These are phyloP conservation scores for Scleroderma citrinum DNA, from an alignment of 768 basidiomycete species.

Conservation along the genomic window DNA sequence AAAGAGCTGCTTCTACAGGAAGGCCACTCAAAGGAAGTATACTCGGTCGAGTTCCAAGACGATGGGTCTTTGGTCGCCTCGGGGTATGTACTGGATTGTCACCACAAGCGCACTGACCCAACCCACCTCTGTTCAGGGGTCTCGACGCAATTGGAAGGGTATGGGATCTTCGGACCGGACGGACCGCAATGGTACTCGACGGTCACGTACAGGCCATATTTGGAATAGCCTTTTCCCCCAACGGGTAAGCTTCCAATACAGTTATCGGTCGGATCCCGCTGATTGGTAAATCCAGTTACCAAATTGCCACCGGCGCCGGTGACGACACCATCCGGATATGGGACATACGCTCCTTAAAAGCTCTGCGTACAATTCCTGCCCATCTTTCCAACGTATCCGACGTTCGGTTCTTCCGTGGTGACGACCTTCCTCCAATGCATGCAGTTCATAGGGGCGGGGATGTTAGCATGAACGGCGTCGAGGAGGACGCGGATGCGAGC, in stretches of 20 bases:
- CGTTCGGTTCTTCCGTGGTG: slow-evolving; percentile 84
- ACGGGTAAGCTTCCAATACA: slow-evolving; percentile 60
- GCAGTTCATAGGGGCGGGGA: slow-evolving; percentile 32
- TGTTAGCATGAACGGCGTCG: slow-evolving; percentile 45
- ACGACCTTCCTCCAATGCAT: slow-evolving; percentile 44
- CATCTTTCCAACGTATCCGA: slow-evolving; percentile 95
- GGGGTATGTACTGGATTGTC: slow-evolving; percentile 49
- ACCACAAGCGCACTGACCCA: neutral
- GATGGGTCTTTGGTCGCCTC: slow-evolving; percentile 92
- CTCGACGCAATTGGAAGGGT: slow-evolving; percentile 95
- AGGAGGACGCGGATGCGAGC: slow-evolving; percentile 23
- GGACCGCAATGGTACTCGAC: slow-evolving; percentile 96
- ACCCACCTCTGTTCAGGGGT: slow-evolving; percentile 47
- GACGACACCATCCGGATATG: slow-evolving; percentile 99
- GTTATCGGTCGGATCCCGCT: neutral
- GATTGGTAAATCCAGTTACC: slow-evolving; percentile 55
- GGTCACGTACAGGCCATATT: slow-evolving; percentile 94
- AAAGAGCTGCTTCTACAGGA: slow-evolving; percentile 88
- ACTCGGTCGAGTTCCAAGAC: slow-evolving; percentile 90
- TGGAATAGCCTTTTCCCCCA: slow-evolving; percentile 88
- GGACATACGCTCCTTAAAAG: slow-evolving; percentile 91
- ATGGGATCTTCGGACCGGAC: slow-evolving; percentile 93
- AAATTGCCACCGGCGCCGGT: slow-evolving; percentile 93
- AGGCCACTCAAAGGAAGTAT: slow-evolving; percentile 96
- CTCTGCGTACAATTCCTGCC: slow-evolving; percentile 94